Evolutionary conservation across 805 yeast species (phyloP).

Genomic region (Nakazawaea anatomiae): DNA sequence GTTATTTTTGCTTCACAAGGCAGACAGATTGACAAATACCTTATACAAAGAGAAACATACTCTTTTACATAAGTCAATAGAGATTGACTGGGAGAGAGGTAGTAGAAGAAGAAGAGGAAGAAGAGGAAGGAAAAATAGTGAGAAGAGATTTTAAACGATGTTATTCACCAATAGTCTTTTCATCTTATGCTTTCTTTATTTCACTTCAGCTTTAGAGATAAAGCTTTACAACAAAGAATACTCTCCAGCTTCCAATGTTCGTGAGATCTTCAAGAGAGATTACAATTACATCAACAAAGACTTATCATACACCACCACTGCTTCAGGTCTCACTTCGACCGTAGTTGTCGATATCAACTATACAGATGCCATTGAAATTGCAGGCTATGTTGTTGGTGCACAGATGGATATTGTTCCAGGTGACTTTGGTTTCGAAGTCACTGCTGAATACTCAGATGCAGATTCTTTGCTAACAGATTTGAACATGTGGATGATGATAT

Average conservation of each 20-base stretch:
- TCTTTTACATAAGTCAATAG: no score
- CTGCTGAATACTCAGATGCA: conserved; percentile 1
- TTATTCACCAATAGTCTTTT: background rate
- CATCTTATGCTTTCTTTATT: background rate
- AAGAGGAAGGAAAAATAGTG: background rate
- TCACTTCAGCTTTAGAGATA: conserved; percentile 2
- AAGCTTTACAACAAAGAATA: conserved; percentile 5
- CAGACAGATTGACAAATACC: no score
- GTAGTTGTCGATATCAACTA: conserved; percentile 5
- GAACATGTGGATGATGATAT: conserved; percentile 9
- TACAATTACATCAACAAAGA: background rate
- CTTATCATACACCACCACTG: conserved; percentile 6
- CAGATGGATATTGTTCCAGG: conserved; percentile 2
- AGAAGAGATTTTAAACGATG: background rate
- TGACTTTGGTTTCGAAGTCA: conserved; percentile 8
- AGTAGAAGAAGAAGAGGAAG: background rate
- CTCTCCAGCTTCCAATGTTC: background rate
- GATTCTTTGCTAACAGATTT: conserved; percentile 1
- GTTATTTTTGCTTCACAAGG: no score
- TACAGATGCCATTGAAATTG: conserved; percentile 1
- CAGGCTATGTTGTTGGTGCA: conserved; percentile 3
- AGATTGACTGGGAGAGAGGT: background rate
- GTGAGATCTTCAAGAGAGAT: conserved; percentile 4
- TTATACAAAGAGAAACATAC: no score
- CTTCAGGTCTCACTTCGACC: conserved; percentile 5